These are phyloP conservation scores for Populus hybrid DNA, from an alignment of 441 rosid genomes.

Conservation along the genomic window DNA sequence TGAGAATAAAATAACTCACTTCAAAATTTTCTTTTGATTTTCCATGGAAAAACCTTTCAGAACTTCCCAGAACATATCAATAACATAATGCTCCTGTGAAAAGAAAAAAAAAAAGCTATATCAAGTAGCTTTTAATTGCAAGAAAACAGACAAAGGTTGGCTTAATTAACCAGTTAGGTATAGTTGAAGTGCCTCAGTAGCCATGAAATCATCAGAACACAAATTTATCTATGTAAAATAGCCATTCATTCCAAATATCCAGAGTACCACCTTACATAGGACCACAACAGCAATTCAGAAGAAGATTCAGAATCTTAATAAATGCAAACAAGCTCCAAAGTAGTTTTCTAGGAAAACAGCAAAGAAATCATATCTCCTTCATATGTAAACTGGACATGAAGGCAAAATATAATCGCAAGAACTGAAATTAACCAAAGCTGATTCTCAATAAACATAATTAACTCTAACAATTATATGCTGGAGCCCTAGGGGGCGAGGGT, in stretches of 20 bases:
- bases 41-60: conserved; percentile 80
- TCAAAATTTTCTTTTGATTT: conserved; percentile 87
- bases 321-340: not conserved
- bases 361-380: not conserved
- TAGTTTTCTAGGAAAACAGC: not conserved
- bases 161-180: not conserved
- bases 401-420: not conserved
- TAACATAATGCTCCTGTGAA: conserved; percentile 90
- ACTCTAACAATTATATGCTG: not conserved
- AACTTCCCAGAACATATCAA: conserved; percentile 95
- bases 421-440: not conserved
- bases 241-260: not conserved
- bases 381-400: not conserved
- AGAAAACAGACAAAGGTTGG: not conserved
- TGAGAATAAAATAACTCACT: conserved; percentile 40
- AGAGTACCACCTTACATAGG: not conserved
- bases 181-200: not conserved
- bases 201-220: not conserved
- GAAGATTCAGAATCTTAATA: not conserved
- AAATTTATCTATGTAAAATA: not conserved
- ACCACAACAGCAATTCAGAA: not conserved
- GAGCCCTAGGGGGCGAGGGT: not conserved
- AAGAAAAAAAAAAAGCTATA: not conserved
- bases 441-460: not conserved
- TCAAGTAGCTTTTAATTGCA: not conserved